Percentiles rank a stretch among this genome's conserved stretches.
Evolutionary conservation across 2,329 filamentous ascomycete species (phyloP).

Genomic region (Hymenoscyphus occultus): DNA sequence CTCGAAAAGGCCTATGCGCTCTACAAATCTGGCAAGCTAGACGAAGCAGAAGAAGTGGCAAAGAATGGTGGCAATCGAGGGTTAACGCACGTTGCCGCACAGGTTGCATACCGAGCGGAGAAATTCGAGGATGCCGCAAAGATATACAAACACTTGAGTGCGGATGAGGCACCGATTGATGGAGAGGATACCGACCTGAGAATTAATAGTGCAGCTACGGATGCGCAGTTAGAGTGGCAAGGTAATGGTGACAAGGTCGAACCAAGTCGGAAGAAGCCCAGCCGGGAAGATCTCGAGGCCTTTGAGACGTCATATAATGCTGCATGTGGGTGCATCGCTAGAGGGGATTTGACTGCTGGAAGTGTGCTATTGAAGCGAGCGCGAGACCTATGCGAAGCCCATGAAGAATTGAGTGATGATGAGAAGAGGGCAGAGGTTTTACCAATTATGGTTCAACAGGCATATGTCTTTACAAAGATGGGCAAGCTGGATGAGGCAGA

Average conservation of each 20-base stretch:
- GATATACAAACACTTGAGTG: conserved; percentile 59
- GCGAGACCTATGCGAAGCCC: conserved; percentile 66
- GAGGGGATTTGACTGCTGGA: conserved; percentile 63
- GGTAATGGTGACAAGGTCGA: conserved; percentile 41
- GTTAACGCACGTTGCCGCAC: conserved; percentile 54
- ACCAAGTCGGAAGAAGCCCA: conserved; percentile 46
- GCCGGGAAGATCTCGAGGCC: conserved; percentile 63
- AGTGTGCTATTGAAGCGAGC: conserved; percentile 67
- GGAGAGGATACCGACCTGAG: conserved; percentile 71
- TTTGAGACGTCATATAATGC: conserved; percentile 83
- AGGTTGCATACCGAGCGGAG: conserved; percentile 71
- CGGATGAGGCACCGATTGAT: conserved; percentile 42
- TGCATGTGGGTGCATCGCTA: conserved; percentile 69
- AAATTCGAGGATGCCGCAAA: conserved; percentile 64
- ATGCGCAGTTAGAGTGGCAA: conserved; percentile 71
- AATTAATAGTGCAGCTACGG: conserved; percentile 71
- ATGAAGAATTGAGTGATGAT: conserved; percentile 69
- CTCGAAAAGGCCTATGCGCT: conserved; percentile 79
- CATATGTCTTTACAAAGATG: conserved; percentile 66
- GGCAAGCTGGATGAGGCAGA: conserved; percentile 65
- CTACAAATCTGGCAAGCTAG: conserved; percentile 72
- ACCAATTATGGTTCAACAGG: conserved; percentile 73
- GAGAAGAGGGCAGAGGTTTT: conserved; percentile 73
- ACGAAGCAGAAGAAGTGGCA: conserved; percentile 53
- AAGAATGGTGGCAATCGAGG: conserved; percentile 27